Evolutionary conservation across 257 asterid species (phyloP), one percentile per base, ranked within the genome.

Genomic region (Misopates orontium): DNA sequence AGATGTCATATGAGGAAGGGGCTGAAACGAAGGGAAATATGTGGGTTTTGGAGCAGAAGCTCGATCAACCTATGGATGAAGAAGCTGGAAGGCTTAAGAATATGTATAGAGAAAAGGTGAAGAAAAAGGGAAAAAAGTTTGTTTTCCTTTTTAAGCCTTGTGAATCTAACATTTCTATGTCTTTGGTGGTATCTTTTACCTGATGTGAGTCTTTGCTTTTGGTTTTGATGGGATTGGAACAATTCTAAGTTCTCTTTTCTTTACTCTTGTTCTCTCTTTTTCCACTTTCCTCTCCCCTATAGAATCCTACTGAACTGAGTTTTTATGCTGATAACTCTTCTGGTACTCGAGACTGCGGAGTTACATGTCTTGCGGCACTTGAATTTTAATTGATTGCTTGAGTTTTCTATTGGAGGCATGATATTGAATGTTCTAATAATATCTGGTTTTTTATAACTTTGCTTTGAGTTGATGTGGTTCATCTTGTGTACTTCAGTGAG

Each of bases 1-100:
- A 73, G 36, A 28, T n/a, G n/a, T n/a, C n/a, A n/a, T n/a, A n/a
- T n/a, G 91, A 82, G 55, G 95, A 83, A 20, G 89, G 69, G n/a
- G 40, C 47, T 71, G 95, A 79, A 48, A 78, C 72, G 19, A 91
- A 87, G 73, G 99, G 99, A 12, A 73, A 87, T 66, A 91, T 94
- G 96, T 94, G 99, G 99, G 96, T 39, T 72, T 83, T 94, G 82
- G 99, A 94, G 66, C 96, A 94, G 86, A 94, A 85, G 76, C 91
- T 94, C 66, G 99, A 94, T 83, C 98, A 94, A 74, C 95, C 98
- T 22, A 88, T 94, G 99, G 99, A 94, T 52, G 99, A 90, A 75
- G 99, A 94, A 54, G 99, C 97, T 81, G 98, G 87, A 42, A 88
- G 83, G 48, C 84, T 94, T 53, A 88, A 82, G 60, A 86, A 88